A percentile compares a stretch with the other conserved stretches of the same genome.
These are phyloP conservation scores for Starmerella lactis-condensi DNA, from an alignment of 805 yeast species.

Conservation along the genomic window DNA sequence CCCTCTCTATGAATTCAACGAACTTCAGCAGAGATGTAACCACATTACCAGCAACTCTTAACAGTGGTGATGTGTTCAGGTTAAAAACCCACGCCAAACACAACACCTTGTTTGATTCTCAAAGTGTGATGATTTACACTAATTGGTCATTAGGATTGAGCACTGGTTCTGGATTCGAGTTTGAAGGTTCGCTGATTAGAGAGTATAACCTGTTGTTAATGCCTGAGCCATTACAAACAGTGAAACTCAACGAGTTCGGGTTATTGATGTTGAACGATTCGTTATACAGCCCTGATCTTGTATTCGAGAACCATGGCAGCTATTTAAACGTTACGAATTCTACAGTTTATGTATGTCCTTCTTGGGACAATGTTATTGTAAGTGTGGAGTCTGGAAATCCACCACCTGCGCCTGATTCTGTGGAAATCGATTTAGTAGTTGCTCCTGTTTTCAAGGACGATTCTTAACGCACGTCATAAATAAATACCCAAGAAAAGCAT, in stretches of 20 bases:
- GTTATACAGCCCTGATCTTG: slow-evolving; percentile 14
- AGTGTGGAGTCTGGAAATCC: slow-evolving; percentile 7
- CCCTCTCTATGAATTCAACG: too few relatives aligned
- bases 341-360: slow-evolving; percentile 16
- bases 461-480: too few relatives aligned
- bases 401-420: slow-evolving; percentile 14
- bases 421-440: slow-evolving; percentile 13
- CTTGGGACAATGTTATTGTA: slow-evolving; percentile 15
- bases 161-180: slow-evolving; percentile 13
- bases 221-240: slow-evolving; percentile 17
- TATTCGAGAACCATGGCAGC: slow-evolving; percentile 12
- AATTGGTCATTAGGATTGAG: slow-evolving; percentile 16
- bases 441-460: slow-evolving; percentile 12
- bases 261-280: slow-evolving; percentile 14
- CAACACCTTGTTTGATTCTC: slow-evolving; percentile 8
- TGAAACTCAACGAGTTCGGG: slow-evolving; percentile 14
- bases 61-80: slow-evolving; percentile 19
- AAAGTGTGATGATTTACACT: slow-evolving; percentile 14
- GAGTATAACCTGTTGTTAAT: slow-evolving; percentile 17
- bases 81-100: too few relatives aligned
- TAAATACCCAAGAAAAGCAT: too few relatives aligned
- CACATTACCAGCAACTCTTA: too few relatives aligned
- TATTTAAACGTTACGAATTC: slow-evolving; percentile 8
- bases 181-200: slow-evolving; percentile 15
- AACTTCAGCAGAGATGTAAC: too few relatives aligned